phyloP scores from a whole-genome alignment of 768 basidiomycete species.

The Rhizopogon roseolus region DNA sequence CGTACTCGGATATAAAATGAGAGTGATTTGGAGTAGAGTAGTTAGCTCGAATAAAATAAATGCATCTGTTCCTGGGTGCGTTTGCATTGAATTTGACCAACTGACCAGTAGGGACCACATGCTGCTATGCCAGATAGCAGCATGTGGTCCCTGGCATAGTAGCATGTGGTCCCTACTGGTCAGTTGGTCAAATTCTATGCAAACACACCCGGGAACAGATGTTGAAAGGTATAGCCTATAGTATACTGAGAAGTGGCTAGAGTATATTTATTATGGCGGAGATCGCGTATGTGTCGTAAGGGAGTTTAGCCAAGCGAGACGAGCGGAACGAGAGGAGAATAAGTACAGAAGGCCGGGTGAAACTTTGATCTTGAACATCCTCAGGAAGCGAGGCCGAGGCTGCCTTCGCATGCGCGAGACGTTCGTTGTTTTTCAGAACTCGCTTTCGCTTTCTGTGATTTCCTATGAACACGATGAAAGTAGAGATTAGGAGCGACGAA shows the following conservation, averaged over 20 bases:
- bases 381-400: constrained; percentile 52
- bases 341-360: constrained; percentile 92
- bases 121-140: too few species aligned
- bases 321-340: constrained; percentile 93
- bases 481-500: constrained; percentile 23
- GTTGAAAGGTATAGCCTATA: too few species aligned
- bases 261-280: constrained; percentile 78
- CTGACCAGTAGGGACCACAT: too few species aligned
- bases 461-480: background rate
- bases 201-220: too few species aligned
- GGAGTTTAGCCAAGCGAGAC: constrained; percentile 77
- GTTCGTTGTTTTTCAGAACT: constrained; percentile 92
- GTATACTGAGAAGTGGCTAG: too few species aligned
- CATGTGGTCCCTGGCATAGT: too few species aligned
- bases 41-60: too few species aligned
- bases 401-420: constrained; percentile 69
- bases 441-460: constrained; percentile 78
- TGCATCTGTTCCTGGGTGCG: too few species aligned
- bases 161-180: too few species aligned
- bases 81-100: too few species aligned
- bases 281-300: constrained; percentile 72
- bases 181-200: too few species aligned
- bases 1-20: constrained; percentile 80
- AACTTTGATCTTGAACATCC: constrained; percentile 93
- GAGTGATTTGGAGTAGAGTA: too few species aligned